phyloP scores from a whole-genome alignment of 345 rosid species.

The Brassica rapa region DNA sequence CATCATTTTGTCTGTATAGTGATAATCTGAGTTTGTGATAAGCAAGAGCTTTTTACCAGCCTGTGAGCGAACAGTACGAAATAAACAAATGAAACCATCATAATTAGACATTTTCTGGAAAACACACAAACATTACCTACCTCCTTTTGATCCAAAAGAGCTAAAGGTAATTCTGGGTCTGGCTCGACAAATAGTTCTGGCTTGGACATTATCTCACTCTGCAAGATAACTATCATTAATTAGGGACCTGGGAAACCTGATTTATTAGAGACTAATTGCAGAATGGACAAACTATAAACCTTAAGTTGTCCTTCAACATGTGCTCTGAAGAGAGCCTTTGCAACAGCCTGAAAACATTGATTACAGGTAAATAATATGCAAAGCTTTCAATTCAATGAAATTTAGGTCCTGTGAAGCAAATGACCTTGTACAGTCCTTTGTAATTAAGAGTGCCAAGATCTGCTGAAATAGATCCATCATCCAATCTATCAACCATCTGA shows the following conservation, averaged over 20 bases:
- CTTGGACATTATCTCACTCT: conserved; percentile 96
- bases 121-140: conserved; percentile 62
- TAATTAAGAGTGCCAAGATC: conserved; percentile 80
- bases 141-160: conserved; percentile 95
- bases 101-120: not conserved
- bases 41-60: conserved; percentile 96
- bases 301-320: conserved; percentile 97
- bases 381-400: conserved; percentile 11
- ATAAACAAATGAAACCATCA: conserved; percentile 20
- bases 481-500: conserved; percentile 94
- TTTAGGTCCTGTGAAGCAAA: conserved; percentile 24
- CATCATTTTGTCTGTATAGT: conserved; percentile 96
- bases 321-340: conserved; percentile 91
- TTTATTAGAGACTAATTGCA: not conserved
- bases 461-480: conserved; percentile 73
- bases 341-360: conserved; percentile 73
- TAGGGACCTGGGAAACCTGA: not conserved
- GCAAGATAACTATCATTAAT: conserved; percentile 27
- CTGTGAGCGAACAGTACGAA: conserved; percentile 44
- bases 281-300: conserved; percentile 44
- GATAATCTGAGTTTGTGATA: conserved; percentile 94
- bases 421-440: conserved; percentile 88
- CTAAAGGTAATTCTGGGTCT: conserved; percentile 90
- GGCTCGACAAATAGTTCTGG: conserved; percentile 97
- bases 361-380: conserved; percentile 21